These are phyloP conservation scores for Ophiosphaerella herpotricha DNA, from an alignment of 2,329 filamentous ascomycete genomes.

Conservation along the genomic window DNA sequence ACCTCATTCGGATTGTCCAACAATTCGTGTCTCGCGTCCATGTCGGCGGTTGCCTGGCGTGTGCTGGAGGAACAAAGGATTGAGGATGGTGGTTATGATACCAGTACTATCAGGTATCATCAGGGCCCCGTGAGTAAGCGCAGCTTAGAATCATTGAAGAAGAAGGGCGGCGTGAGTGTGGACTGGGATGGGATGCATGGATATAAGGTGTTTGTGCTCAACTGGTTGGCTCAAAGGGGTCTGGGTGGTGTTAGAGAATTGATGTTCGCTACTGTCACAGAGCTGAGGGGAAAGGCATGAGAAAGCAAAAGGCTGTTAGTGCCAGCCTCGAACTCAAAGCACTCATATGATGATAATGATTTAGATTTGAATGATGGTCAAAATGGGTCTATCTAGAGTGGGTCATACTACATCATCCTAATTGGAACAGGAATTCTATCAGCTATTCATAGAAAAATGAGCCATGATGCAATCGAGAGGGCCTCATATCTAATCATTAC, in stretches of 20 bases:
- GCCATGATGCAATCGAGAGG: no score
- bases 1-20: conserved; percentile 54
- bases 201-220: conserved; percentile 74
- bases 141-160: conserved; percentile 66
- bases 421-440: no score
- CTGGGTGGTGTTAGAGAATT: conserved; percentile 69
- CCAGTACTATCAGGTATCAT: conserved; percentile 35
- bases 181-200: conserved; percentile 77
- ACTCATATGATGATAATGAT: no score
- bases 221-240: conserved; percentile 67
- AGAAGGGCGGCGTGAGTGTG: conserved; percentile 67
- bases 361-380: no score
- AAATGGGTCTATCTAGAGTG: no score
- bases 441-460: no score
- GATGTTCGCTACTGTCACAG: conserved; percentile 82
- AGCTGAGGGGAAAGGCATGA: conserved; percentile 55
- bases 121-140: conserved; percentile 68
- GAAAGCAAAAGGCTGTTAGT: not conserved
- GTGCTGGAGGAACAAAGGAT: conserved; percentile 53
- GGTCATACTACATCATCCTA: no score
- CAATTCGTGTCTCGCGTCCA: conserved; percentile 50
- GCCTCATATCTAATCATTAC: no score
- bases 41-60: conserved; percentile 55
- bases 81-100: conserved; percentile 25
- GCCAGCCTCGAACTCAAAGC: no score